Conservation (phyloP, 83 land plant species). For the Picea engelmannii region DNA sequence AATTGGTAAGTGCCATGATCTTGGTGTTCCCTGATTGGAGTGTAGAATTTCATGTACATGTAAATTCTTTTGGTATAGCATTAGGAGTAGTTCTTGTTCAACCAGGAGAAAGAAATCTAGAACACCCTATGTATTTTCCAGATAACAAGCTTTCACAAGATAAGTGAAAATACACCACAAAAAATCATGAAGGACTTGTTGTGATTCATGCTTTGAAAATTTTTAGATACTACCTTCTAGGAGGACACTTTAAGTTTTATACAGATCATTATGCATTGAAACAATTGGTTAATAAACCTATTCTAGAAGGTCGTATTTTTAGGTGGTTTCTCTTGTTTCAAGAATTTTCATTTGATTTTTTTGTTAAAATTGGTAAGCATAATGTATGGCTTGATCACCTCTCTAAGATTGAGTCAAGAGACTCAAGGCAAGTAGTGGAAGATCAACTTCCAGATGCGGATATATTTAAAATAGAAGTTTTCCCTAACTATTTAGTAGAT, state of each 20-base stretch:
- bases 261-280: not conserved
- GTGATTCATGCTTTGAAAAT: not conserved
- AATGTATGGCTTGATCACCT: too few relatives aligned
- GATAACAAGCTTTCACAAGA: not conserved
- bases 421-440: too few relatives aligned
- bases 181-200: not conserved
- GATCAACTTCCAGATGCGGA: too few relatives aligned
- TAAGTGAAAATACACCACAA: not conserved
- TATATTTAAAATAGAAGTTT: too few relatives aligned
- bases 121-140: not conserved
- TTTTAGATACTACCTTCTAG: not conserved
- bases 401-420: too few relatives aligned
- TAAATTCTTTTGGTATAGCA: not conserved
- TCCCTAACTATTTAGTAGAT: too few relatives aligned
- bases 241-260: not conserved
- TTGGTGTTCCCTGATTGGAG: not conserved
- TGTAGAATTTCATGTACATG: not conserved
- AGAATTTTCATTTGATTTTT: too few relatives aligned
- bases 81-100: not conserved
- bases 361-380: too few relatives aligned
- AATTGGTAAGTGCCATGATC: not conserved
- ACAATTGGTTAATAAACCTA: not conserved
- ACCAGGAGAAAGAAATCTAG: not conserved
- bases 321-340: too few relatives aligned
- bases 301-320: not conserved